A percentile compares a stretch with the other conserved stretches of the same genome.
phyloP scores from a whole-genome alignment of 164 flowering plant genomes.

The Piper longum region DNA sequence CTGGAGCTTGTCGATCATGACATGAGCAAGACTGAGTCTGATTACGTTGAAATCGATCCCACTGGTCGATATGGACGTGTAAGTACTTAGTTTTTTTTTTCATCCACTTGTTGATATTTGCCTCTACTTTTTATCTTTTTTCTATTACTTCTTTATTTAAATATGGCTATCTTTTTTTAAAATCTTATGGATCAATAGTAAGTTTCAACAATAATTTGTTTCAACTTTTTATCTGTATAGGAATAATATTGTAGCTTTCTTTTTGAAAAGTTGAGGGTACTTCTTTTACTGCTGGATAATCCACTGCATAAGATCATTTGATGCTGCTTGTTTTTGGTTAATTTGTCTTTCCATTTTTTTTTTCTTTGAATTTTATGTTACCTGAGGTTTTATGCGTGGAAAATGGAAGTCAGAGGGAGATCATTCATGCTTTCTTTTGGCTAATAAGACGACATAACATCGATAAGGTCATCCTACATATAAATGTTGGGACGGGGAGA shows the following conservation, averaged over 20 bases:
- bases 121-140: too few relatives aligned
- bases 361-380: too few relatives aligned
- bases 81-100: slow-evolving; percentile 15
- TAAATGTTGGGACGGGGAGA: neutral
- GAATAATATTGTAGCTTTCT: too few relatives aligned
- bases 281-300: neutral
- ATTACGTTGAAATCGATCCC: slow-evolving; percentile 67
- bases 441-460: neutral
- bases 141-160: too few relatives aligned
- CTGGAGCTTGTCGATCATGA: slow-evolving; percentile 9
- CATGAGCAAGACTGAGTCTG: slow-evolving; percentile 14
- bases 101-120: neutral
- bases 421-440: neutral
- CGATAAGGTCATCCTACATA: neutral
- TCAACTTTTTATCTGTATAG: too few relatives aligned
- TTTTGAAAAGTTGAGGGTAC: neutral
- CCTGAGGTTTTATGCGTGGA: neutral
- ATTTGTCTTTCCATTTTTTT: neutral
- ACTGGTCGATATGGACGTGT: slow-evolving; percentile 90
- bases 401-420: neutral
- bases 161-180: too few relatives aligned
- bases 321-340: neutral
- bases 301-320: too few relatives aligned
- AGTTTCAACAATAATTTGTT: too few relatives aligned
- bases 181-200: too few relatives aligned